Evolutionary conservation across 2,329 filamentous ascomycete species (phyloP).

Genomic region (Ceratocystis papillata): DNA sequence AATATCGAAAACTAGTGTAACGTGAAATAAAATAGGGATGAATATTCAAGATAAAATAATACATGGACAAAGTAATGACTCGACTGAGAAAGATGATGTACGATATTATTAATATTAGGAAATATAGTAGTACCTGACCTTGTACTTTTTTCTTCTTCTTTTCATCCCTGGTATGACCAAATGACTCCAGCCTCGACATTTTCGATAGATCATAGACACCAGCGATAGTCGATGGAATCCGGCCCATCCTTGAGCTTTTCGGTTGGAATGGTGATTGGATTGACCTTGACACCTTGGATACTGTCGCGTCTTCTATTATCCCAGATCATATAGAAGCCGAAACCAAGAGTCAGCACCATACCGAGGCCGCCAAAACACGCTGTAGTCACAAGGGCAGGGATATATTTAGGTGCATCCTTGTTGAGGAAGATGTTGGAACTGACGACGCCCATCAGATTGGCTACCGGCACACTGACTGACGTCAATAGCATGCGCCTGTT

Average conservation of each 20-base stretch:
- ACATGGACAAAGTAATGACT: background rate
- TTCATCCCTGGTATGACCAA: background rate
- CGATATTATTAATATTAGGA: background rate
- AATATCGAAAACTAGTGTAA: background rate
- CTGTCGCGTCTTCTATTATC: constrained; percentile 44
- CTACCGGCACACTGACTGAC: constrained; percentile 60
- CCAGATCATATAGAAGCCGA: constrained; percentile 53
- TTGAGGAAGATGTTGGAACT: constrained; percentile 57
- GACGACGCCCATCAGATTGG: constrained; percentile 66
- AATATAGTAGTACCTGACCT: background rate
- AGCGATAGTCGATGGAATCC: constrained; percentile 38
- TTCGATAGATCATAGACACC: constrained; percentile 42
- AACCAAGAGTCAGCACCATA: constrained; percentile 40
- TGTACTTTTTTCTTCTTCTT: too few relatives aligned
- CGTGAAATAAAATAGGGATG: background rate
- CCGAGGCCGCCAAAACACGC: constrained; percentile 54
- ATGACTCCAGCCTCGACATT: constrained; percentile 34
- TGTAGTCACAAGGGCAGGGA: constrained; percentile 53
- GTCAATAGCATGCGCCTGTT: constrained; percentile 60
- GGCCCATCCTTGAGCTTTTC: constrained; percentile 41
- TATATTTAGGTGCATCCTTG: constrained; percentile 55
- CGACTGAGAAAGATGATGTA: too few relatives aligned
- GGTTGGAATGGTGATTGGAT: constrained; percentile 40
- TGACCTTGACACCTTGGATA: constrained; percentile 41
- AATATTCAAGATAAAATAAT: background rate